Evolutionary conservation across 164 flowering plant species (phyloP).

Genomic region (grape (Vitis vinifera)): ASM3070453v1 NC_081809.1:3189001-3189500

Average conservation of each 20-base stretch:
- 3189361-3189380: constrained; percentile 18
- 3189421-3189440: constrained; percentile 35
- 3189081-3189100: constrained; percentile 49
- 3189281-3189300: constrained; percentile 30
- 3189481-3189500: constrained; percentile 12
- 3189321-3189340: constrained; percentile 41
- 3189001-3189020: background rate
- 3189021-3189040: constrained; percentile 47
- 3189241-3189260: constrained; percentile 14
- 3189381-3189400: constrained; percentile 31
- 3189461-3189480: constrained; percentile 25
- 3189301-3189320: constrained; percentile 39
- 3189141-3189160: background rate
- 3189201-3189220: constrained; percentile 31
- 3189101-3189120: constrained; percentile 36
- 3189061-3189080: constrained; percentile 75
- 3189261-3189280: constrained; percentile 37
- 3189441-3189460: constrained; percentile 15
- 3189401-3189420: constrained; percentile 25
- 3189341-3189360: constrained; percentile 18
- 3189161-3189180: background rate
- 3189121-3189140: background rate
- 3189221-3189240: constrained; percentile 38
- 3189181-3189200: background rate
- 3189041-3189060: constrained; percentile 58